A percentile compares a stretch with the other conserved stretches of the same genome.
These are phyloP conservation scores for Trichoderma koningii DNA, from an alignment of 2,329 filamentous ascomycete species.

Conservation along the genomic window DNA sequence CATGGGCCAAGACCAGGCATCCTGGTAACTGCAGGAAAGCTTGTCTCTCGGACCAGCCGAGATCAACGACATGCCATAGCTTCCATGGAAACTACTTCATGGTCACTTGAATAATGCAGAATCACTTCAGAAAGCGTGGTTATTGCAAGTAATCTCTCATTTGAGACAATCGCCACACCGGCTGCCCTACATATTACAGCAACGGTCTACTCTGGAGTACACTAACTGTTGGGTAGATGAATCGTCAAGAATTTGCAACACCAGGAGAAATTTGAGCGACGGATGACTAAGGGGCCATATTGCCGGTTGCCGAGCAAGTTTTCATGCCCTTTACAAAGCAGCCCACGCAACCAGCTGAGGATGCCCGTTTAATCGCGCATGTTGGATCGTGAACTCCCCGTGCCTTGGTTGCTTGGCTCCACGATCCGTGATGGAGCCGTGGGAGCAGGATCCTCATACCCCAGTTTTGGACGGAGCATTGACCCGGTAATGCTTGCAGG, in stretches of 20 bases:
- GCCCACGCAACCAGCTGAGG: too few species aligned
- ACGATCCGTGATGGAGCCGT: constrained; percentile 4
- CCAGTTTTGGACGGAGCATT: constrained; percentile 13
- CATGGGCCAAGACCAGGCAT: constrained; percentile 15
- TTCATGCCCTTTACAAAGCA: background rate
- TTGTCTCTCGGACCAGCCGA: constrained; percentile 9
- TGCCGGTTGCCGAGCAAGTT: background rate
- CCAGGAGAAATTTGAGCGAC: constrained; percentile 14
- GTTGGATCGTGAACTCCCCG: background rate
- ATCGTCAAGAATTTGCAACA: constrained; percentile 16
- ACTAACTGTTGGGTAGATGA: constrained; percentile 1
- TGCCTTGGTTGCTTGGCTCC: background rate
- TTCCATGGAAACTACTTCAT: background rate
- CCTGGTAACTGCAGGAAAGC: background rate
- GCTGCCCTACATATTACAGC: background rate
- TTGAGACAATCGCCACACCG: background rate
- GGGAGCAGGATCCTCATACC: background rate
- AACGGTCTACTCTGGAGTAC: background rate
- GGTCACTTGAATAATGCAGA: background rate
- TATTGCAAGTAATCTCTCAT: too few species aligned
- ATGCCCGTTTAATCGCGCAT: constrained; percentile 6
- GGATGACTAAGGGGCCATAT: constrained; percentile 11
- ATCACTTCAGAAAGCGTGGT: too few species aligned
- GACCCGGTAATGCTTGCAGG: constrained; percentile 14
- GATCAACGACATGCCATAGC: background rate